Percentiles rank a stretch among this genome's conserved stretches.
Evolutionary conservation across 257 asterid genomes (phyloP).

Genomic region (Salvia hispanica): DNA sequence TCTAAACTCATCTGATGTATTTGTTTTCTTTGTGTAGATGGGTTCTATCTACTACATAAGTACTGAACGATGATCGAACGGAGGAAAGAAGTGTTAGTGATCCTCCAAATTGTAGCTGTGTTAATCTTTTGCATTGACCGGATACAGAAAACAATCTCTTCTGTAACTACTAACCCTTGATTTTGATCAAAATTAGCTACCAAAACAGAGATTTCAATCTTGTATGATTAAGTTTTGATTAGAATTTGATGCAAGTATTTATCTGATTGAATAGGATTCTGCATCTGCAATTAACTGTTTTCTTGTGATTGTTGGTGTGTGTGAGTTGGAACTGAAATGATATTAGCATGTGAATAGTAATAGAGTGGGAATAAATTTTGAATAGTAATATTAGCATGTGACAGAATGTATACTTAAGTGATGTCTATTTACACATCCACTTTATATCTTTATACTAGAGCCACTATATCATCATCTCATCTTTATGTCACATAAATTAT

Average conservation of each 20-base stretch:
- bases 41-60: conserved; percentile 7
- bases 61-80: conserved; percentile 7
- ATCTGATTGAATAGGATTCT: conserved; percentile 14
- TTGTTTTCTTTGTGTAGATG: conserved; percentile 15
- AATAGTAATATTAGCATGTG: neutral
- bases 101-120: conserved; percentile 31
- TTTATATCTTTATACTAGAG: neutral
- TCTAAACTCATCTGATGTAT: conserved; percentile 2
- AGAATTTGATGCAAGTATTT: conserved; percentile 20
- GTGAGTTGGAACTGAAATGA: neutral
- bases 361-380: neutral
- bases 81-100: conserved; percentile 19
- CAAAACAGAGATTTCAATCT: conserved; percentile 16
- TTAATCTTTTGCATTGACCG: conserved; percentile 24
- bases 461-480: no score
- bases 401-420: neutral
- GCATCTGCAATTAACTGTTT: conserved; percentile 12
- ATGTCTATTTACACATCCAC: neutral
- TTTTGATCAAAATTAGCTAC: conserved; percentile 30
- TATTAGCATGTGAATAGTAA: no score
- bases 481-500: neutral
- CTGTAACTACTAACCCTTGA: conserved; percentile 37
- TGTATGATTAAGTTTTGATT: conserved; percentile 45
- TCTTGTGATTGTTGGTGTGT: neutral
- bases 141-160: conserved; percentile 28